Evolutionary conservation across 108 stramenopile genomes (phyloP).

Genomic region (Cyclotella choctawhatcheeana): DNA sequence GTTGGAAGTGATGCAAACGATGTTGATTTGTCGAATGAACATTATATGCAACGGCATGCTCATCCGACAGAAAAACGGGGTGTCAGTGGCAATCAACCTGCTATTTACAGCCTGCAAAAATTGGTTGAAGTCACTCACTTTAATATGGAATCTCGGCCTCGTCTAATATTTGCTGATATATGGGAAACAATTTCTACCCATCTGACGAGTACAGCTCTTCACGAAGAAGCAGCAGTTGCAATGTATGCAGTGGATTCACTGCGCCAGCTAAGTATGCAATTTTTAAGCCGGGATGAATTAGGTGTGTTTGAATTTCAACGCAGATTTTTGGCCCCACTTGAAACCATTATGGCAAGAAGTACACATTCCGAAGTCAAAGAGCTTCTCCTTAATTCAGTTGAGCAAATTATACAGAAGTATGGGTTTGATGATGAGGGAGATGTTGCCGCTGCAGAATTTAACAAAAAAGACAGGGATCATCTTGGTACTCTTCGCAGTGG

Average conservation of each 20-base stretch:
- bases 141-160: conserved; percentile 95
- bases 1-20: conserved; percentile 75
- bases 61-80: conserved; percentile 46
- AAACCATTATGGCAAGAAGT: conserved; percentile 83
- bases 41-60: conserved; percentile 74
- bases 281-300: conserved; percentile 93
- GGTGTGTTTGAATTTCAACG: conserved; percentile 96
- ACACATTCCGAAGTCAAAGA: conserved; percentile 83
- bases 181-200: conserved; percentile 93
- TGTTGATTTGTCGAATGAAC: conserved; percentile 74
- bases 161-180: conserved; percentile 93
- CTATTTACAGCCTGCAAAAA: conserved; percentile 96
- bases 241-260: conserved; percentile 99
- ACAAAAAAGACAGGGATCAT: conserved; percentile 15
- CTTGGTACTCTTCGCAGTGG: conserved; percentile 86
- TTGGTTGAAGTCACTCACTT: conserved; percentile 98
- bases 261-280: conserved; percentile 96
- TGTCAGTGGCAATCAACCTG: conserved; percentile 74
- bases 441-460: background rate
- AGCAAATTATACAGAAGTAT: conserved; percentile 85
- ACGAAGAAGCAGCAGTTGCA: conserved; percentile 92
- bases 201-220: conserved; percentile 91
- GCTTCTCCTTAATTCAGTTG: conserved; percentile 92
- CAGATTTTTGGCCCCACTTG: conserved; percentile 94
- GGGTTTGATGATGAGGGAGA: conserved; percentile 49